Conservation (phyloP, 352 stramenopile species). For the Phytophthora colocasiae region DNA sequence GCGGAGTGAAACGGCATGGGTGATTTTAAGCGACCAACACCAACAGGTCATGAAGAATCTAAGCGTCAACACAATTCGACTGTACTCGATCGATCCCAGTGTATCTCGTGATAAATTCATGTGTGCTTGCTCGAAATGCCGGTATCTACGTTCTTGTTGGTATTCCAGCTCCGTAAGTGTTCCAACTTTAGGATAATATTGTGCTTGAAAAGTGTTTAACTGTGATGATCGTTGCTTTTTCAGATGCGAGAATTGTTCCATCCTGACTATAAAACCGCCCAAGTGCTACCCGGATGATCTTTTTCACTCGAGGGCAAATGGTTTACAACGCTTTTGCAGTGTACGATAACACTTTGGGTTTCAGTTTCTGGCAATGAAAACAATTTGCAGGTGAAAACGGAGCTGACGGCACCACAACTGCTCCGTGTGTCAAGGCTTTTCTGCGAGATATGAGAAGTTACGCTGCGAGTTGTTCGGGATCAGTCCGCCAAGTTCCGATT, state of each 20-base stretch:
- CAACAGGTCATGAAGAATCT: conserved; percentile 52
- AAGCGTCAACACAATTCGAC: conserved; percentile 68
- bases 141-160: conserved; percentile 82
- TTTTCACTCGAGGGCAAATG: conserved; percentile 61
- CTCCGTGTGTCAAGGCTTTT: conserved; percentile 69
- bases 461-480: conserved; percentile 42
- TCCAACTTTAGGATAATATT: neutral
- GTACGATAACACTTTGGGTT: conserved; percentile 74
- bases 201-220: too few relatives aligned
- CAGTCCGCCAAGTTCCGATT: conserved; percentile 66
- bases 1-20: too few relatives aligned
- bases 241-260: conserved; percentile 60
- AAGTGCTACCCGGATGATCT: conserved; percentile 60
- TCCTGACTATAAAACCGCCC: conserved; percentile 51
- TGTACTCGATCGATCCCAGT: too few relatives aligned
- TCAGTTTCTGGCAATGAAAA: conserved; percentile 69
- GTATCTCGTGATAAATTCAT: too few relatives aligned
- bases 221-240: neutral
- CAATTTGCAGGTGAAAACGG: conserved; percentile 44
- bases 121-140: conserved; percentile 61
- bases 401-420: conserved; percentile 30
- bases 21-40: too few relatives aligned
- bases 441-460: conserved; percentile 61
- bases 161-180: conserved; percentile 52
- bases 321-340: conserved; percentile 79